Evolutionary conservation across 768 basidiomycete species (phyloP).

Genomic region (Lactifluus rugatus): DNA sequence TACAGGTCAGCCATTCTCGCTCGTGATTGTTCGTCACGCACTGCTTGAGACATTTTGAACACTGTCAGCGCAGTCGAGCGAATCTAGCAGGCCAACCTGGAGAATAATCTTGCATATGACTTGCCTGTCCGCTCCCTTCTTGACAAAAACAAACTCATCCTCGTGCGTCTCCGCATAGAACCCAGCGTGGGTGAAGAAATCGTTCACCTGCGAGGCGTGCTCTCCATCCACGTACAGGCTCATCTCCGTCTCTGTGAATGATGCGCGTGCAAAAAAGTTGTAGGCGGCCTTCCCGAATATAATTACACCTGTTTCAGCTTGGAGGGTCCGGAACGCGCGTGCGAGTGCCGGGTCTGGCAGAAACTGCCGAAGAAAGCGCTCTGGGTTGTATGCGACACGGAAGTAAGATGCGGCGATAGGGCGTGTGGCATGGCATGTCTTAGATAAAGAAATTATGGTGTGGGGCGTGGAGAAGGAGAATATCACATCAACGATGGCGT

Average conservation of each 20-base stretch:
- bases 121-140: background rate
- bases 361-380: constrained; percentile 3
- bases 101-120: background rate
- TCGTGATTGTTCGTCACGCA: background rate
- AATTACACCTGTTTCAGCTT: constrained; percentile 1
- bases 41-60: background rate
- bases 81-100: background rate
- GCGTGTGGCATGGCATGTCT: constrained; percentile 5
- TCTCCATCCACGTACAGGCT: background rate
- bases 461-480: constrained; percentile 54
- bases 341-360: background rate
- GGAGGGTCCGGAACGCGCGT: constrained; percentile 4
- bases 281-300: constrained; percentile 1
- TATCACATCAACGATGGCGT: constrained; percentile 34
- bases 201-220: background rate
- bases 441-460: constrained; percentile 18
- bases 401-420: constrained; percentile 15
- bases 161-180: background rate
- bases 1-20: background rate
- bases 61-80: background rate
- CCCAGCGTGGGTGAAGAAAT: constrained; percentile 2
- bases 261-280: constrained; percentile 2
- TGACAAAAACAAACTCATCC: background rate
- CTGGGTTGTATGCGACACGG: constrained; percentile 13
- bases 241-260: background rate